Evolutionary conservation across 140 eudicot species (phyloP).

Genomic region (Oenanthe javanica): DNA sequence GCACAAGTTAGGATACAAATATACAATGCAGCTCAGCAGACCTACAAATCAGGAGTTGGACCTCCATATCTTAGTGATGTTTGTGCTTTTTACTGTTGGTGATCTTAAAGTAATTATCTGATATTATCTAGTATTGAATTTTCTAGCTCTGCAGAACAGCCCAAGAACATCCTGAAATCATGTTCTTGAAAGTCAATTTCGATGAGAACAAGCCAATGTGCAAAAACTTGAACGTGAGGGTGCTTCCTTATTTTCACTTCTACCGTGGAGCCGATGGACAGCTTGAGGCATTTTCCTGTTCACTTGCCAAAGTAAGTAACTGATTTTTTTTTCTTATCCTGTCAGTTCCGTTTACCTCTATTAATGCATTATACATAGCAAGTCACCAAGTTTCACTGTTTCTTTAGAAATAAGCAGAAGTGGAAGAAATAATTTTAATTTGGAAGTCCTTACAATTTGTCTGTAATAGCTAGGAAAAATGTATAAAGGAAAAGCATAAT

Average conservation of each 20-base stretch:
- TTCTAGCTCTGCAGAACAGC: constrained; percentile 87
- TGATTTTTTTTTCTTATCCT: neutral
- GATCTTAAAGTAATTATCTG: neutral
- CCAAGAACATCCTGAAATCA: constrained; percentile 74
- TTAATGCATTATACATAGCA: neutral
- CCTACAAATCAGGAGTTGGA: neutral
- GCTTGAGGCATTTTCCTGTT: constrained; percentile 86
- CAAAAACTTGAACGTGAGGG: constrained; percentile 90
- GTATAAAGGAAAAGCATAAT: neutral
- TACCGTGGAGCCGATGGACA: constrained; percentile 98
- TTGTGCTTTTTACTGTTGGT: neutral
- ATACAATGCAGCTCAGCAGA: neutral
- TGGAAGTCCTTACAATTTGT: neutral
- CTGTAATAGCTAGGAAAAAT: neutral
- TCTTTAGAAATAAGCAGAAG: neutral
- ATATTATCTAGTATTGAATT: neutral
- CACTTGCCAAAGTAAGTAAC: constrained; percentile 74
- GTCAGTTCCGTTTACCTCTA: neutral
- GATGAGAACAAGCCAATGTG: constrained; percentile 97
- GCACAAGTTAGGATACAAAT: neutral
- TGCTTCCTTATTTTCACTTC: constrained; percentile 92
- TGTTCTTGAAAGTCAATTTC: constrained; percentile 88
- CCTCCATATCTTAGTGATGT: neutral
- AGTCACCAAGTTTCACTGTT: neutral
- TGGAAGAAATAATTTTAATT: neutral